phyloP scores from a whole-genome alignment of 2,329 filamentous ascomycete species.

The Venturia pyrina region DNA sequence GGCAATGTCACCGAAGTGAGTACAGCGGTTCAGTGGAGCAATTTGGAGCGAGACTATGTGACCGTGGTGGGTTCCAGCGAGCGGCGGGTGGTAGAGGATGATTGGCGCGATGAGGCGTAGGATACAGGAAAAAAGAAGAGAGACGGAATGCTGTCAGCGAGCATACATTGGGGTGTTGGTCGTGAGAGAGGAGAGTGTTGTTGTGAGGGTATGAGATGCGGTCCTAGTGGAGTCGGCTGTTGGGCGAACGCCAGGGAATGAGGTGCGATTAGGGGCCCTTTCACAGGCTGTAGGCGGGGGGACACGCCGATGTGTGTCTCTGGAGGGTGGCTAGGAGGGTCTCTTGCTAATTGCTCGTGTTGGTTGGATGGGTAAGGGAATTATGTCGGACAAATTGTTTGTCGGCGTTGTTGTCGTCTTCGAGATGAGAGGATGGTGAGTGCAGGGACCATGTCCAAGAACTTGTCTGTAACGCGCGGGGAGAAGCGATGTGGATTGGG shows the following conservation, averaged over 20 bases:
- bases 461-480: not conserved
- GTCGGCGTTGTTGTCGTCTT: not conserved
- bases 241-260: not conserved
- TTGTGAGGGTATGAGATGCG: not conserved
- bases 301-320: not conserved
- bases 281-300: not conserved
- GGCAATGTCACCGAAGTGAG: not conserved
- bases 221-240: not conserved
- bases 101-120: not conserved
- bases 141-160: not conserved
- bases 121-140: not conserved
- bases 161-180: not conserved
- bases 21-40: not conserved
- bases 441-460: not conserved
- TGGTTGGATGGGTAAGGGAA: not conserved
- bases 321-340: not conserved
- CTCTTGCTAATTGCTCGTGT: not conserved
- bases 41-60: not conserved
- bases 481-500: not conserved
- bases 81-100: not conserved
- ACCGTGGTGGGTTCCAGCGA: not conserved
- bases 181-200: not conserved
- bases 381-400: not conserved
- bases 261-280: constrained; percentile 2
- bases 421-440: not conserved